Conservation (phyloP, 257 asterid genomes). For the Solanum chilense region DNA sequence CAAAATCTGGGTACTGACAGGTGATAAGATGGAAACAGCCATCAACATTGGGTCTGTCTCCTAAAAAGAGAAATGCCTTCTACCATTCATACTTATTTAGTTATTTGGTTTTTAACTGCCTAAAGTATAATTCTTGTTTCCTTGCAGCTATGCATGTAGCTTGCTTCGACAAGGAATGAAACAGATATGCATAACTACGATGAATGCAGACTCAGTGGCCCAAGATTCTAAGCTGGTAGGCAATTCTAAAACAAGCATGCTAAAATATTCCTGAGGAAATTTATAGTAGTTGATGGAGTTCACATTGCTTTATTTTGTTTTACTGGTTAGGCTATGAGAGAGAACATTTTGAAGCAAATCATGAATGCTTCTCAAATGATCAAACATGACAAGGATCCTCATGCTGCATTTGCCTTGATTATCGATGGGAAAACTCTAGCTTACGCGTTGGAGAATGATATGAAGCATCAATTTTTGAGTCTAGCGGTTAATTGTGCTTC, state of each 20-base stretch:
- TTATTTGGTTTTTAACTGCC: not conserved
- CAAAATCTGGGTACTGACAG: constrained; percentile 97
- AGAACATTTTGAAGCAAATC: constrained; percentile 66
- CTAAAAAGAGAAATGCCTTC: not conserved
- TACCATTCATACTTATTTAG: not conserved
- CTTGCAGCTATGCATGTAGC: constrained; percentile 80
- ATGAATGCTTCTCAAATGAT: constrained; percentile 70
- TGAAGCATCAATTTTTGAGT: constrained; percentile 65
- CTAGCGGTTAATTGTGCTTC: constrained; percentile 92
- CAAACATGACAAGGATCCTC: constrained; percentile 74
- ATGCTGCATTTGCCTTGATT: constrained; percentile 94
- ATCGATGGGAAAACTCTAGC: constrained; percentile 87
- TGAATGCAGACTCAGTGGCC: constrained; percentile 26
- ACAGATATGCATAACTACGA: constrained; percentile 54
- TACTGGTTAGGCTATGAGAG: constrained; percentile 44
- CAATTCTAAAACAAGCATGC: not conserved
- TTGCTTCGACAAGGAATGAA: constrained; percentile 99
- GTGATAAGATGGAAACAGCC: constrained; percentile 99
- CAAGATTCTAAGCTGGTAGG: constrained; percentile 59
- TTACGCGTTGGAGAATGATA: constrained; percentile 71
- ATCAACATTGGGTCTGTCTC: constrained; percentile 92
- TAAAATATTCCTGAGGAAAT: not conserved
- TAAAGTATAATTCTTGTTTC: constrained; percentile 2
- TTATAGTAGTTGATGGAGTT: not conserved
- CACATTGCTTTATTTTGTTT: not conserved